Evolutionary conservation across 164 flowering plant species (phyloP).

Genomic region (Malania oleifera): DNA sequence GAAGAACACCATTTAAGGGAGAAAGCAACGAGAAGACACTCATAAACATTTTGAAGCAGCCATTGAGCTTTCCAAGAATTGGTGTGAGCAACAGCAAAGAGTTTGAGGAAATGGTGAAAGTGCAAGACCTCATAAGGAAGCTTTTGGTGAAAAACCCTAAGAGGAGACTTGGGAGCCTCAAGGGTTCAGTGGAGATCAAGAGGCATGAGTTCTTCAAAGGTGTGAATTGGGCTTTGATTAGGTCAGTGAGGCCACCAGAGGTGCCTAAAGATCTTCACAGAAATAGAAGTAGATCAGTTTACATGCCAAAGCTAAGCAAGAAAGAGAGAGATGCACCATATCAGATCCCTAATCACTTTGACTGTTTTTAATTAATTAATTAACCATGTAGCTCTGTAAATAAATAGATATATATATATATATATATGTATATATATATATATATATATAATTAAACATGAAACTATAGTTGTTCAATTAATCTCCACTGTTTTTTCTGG

Average conservation of each 20-base stretch:
- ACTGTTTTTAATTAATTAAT: conserved; percentile 41
- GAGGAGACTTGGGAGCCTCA: conserved; percentile 71
- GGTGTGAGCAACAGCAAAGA: conserved; percentile 37
- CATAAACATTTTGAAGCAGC: conserved; percentile 62
- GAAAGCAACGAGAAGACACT: conserved; percentile 81
- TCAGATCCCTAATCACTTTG: conserved; percentile 67
- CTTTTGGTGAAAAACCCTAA: conserved; percentile 74
- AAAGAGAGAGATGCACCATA: conserved; percentile 54
- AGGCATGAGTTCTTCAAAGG: conserved; percentile 82
- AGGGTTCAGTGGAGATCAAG: conserved; percentile 79
- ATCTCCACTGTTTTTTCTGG: too few species aligned
- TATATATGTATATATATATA: background rate
- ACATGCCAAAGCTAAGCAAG: conserved; percentile 41
- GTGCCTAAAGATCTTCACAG: conserved; percentile 41
- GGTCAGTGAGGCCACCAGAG: conserved; percentile 74
- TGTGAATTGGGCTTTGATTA: conserved; percentile 87
- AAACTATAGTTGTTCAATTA: too few species aligned
- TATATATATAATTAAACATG: background rate
- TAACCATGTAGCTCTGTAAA: conserved; percentile 1
- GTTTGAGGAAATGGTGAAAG: conserved; percentile 56
- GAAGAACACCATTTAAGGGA: conserved; percentile 84
- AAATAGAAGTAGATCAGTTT: conserved; percentile 19
- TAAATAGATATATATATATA: conserved; percentile 2
- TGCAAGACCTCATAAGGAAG: conserved; percentile 61
- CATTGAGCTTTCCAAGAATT: conserved; percentile 58